These are phyloP conservation scores for Pulveroboletus sp. DNA, from an alignment of 768 basidiomycete species.

Conservation along the genomic window DNA sequence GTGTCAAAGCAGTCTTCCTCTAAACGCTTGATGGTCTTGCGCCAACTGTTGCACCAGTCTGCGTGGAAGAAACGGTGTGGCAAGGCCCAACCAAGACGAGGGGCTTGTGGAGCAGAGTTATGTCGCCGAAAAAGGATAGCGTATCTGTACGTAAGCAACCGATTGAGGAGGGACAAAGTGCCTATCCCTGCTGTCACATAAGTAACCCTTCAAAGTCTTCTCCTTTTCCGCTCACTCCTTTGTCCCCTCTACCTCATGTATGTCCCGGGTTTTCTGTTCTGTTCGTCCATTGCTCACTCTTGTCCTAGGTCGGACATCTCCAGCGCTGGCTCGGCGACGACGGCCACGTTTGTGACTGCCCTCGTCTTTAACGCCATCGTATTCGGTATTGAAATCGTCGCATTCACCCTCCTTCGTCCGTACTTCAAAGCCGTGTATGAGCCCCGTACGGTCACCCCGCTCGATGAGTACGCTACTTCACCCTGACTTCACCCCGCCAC, in stretches of 20 bases:
- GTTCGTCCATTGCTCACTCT: background rate
- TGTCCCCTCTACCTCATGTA: constrained; percentile 21
- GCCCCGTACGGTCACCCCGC: constrained; percentile 68
- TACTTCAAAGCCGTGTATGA: constrained; percentile 89
- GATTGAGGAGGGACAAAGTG: constrained; percentile 10
- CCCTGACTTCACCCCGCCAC: background rate
- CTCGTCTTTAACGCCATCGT: constrained; percentile 77
- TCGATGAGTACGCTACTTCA: constrained; percentile 35
- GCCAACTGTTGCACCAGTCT: background rate
- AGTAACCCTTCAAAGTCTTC: constrained; percentile 1
- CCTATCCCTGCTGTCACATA: background rate
- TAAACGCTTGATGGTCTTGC: background rate
- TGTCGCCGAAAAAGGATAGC: constrained; percentile 9
- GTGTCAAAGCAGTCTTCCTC: background rate
- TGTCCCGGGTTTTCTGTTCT: background rate
- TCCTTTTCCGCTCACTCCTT: constrained; percentile 13
- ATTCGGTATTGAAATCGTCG: constrained; percentile 62
- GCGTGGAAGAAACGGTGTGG: background rate
- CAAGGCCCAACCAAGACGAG: background rate
- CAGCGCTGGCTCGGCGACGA: constrained; percentile 57
- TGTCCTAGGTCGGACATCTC: constrained; percentile 35
- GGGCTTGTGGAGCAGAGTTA: background rate
- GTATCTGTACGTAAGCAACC: constrained; percentile 3
- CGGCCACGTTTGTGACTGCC: constrained; percentile 76
- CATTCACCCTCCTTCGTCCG: constrained; percentile 79